Evolutionary conservation across 345 rosid species (phyloP).

Genomic region (Syzygium grande): DNA sequence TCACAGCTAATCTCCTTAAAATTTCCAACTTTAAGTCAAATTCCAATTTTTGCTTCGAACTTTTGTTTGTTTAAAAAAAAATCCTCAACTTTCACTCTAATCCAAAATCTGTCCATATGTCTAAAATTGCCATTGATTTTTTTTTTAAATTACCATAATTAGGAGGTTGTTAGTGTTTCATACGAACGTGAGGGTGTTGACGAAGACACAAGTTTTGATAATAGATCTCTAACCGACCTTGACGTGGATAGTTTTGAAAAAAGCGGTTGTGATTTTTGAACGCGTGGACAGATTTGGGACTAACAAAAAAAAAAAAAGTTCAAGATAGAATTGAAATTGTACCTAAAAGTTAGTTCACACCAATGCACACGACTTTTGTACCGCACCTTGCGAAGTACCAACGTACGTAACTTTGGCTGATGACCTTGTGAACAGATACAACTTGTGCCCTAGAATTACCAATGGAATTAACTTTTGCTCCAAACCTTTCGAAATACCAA

Average conservation of each 20-base stretch:
- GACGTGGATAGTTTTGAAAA: not conserved
- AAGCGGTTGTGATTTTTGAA: rapidly evolving
- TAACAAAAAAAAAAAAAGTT: not conserved
- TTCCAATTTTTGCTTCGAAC: not conserved
- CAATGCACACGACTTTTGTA: no score
- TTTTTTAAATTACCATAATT: not conserved
- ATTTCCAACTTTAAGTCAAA: not conserved
- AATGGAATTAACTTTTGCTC: no score
- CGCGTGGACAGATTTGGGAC: no score
- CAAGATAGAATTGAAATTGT: rapidly evolving
- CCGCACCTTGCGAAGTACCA: no score
- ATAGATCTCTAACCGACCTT: rapidly evolving
- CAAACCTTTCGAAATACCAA: no score
- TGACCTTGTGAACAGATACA: no score
- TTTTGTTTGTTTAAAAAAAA: not conserved
- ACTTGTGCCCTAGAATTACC: no score
- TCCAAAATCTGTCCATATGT: not conserved
- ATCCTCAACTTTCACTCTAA: not conserved
- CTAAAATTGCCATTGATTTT: rapidly evolving
- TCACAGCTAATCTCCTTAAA: not conserved
- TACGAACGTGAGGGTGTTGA: not conserved
- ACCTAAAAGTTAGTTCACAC: not conserved
- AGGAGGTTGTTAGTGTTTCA: not conserved
- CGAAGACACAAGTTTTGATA: rapidly evolving
- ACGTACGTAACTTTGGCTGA: no score